These are phyloP conservation scores for Citrus medica DNA, from an alignment of 345 rosid species.

Conservation along the genomic window DNA sequence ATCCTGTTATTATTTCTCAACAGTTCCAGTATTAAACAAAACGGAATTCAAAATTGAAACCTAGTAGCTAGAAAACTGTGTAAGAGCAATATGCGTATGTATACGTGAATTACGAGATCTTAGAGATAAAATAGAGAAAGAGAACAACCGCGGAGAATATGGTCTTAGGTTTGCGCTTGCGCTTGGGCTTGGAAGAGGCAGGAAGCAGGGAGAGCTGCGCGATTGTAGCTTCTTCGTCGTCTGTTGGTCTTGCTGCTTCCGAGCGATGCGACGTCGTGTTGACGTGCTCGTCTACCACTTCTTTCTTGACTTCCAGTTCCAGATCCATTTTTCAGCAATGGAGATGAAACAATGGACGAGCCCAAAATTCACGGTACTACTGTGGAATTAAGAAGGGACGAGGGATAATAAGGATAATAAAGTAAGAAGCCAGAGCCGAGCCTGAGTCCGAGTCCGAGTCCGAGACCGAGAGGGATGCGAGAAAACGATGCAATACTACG, in stretches of 20 bases:
- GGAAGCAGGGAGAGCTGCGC: slow-evolving; percentile 20
- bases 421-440: no score
- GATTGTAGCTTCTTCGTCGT: slow-evolving; percentile 19
- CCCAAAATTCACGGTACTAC: no score
- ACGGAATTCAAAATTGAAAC: background rate
- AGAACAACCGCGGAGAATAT: slow-evolving; percentile 19
- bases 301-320: slow-evolving; percentile 20
- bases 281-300: slow-evolving; percentile 7
- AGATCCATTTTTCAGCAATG: slow-evolving; percentile 10
- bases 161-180: slow-evolving; percentile 6
- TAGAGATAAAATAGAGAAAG: background rate
- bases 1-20: background rate
- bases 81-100: no score
- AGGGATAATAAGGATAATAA: no score
- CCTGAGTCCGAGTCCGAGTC: no score
- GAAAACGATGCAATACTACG: no score
- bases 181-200: slow-evolving; percentile 16
- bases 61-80: background rate
- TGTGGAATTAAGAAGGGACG: no score
- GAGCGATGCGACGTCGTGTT: slow-evolving; percentile 2
- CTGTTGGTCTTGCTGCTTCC: background rate
- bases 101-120: no score
- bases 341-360: background rate
- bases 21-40: background rate
- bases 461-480: no score